Percentiles rank a stretch among this genome's conserved stretches.
Conservation (phyloP, 805 yeast genomes). For the Teunomyces cretensis region DNA sequence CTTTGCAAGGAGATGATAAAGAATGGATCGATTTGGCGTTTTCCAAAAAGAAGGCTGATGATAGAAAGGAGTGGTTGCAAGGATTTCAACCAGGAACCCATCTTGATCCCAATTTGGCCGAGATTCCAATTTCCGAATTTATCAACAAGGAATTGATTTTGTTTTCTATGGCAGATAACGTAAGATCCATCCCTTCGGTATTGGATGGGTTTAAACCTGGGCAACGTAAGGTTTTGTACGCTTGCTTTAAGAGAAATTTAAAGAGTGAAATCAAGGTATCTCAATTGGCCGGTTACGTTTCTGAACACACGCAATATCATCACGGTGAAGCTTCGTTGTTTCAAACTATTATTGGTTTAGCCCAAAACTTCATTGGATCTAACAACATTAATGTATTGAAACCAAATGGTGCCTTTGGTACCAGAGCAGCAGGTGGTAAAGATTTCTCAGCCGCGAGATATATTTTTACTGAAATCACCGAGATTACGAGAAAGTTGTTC, state of each 20-base stretch:
- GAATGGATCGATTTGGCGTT: conserved; percentile 86
- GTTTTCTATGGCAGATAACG: conserved; percentile 94
- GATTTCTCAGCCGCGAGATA: conserved; percentile 99
- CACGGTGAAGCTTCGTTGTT: conserved; percentile 90
- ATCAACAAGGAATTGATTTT: conserved; percentile 92
- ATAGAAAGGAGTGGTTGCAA: conserved; percentile 94
- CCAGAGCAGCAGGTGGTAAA: conserved; percentile 95
- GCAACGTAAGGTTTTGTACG: conserved; percentile 89
- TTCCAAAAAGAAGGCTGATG: conserved; percentile 93
- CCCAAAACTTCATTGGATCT: conserved; percentile 92
- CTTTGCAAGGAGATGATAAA: conserved; percentile 75
- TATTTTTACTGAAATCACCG: conserved; percentile 80
- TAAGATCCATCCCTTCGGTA: conserved; percentile 91
- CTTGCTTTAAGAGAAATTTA: conserved; percentile 80
- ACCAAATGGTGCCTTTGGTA: conserved; percentile 96
- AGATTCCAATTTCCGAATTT: conserved; percentile 89
- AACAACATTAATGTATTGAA: conserved; percentile 80
- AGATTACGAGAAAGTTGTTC: conserved; percentile 74
- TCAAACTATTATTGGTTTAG: conserved; percentile 89
- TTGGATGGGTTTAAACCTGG: conserved; percentile 97
- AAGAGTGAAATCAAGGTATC: conserved; percentile 82
- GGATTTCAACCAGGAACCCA: conserved; percentile 90
- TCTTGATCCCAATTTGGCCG: conserved; percentile 70
- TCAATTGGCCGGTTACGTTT: conserved; percentile 84
- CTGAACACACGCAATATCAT: conserved; percentile 89